phyloP scores from a whole-genome alignment of 352 stramenopile species.

The Phytophthora pluvialis region DNA sequence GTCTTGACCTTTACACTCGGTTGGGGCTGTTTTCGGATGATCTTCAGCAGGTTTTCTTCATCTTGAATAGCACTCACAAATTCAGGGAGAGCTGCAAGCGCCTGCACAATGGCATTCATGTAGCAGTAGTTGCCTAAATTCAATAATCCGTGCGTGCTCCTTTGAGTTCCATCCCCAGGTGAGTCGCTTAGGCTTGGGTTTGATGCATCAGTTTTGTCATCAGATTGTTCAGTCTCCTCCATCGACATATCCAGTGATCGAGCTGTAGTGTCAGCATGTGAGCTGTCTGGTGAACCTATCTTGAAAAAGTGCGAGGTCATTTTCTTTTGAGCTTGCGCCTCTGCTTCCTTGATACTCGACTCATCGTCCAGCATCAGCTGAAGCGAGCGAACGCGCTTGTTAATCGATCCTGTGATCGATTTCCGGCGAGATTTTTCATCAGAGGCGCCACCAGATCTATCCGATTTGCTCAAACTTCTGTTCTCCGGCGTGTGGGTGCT shows the following conservation, averaged over 20 bases:
- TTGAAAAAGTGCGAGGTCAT: conserved; percentile 59
- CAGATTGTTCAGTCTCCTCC: conserved; percentile 19
- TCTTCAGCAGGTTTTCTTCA: conserved; percentile 60
- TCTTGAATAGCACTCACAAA: conserved; percentile 62
- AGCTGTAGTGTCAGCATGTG: conserved; percentile 7
- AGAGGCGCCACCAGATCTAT: conserved; percentile 19
- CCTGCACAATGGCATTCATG: conserved; percentile 95
- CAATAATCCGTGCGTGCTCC: conserved; percentile 88
- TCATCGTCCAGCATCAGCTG: conserved; percentile 79
- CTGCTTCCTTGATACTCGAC: conserved; percentile 20
- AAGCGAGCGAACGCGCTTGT: conserved; percentile 83
- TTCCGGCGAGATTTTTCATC: conserved; percentile 32
- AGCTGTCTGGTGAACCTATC: conserved; percentile 17
- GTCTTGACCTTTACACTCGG: conserved; percentile 36
- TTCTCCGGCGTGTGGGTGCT: conserved; percentile 26
- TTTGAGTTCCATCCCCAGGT: conserved; percentile 28
- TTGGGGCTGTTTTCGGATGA: conserved; percentile 63
- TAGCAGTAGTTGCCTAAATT: conserved; percentile 95
- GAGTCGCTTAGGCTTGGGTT: conserved; percentile 12
- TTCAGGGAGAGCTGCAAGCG: conserved; percentile 69
- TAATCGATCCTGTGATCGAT: conserved; percentile 45
- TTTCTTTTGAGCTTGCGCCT: conserved; percentile 30
- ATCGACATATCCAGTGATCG: conserved; percentile 34
- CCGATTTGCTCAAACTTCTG: conserved; percentile 19
- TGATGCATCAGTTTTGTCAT: conserved; percentile 15